Conservation (phyloP, 768 basidiomycete genomes). For the Cubamyces sp. region DNA sequence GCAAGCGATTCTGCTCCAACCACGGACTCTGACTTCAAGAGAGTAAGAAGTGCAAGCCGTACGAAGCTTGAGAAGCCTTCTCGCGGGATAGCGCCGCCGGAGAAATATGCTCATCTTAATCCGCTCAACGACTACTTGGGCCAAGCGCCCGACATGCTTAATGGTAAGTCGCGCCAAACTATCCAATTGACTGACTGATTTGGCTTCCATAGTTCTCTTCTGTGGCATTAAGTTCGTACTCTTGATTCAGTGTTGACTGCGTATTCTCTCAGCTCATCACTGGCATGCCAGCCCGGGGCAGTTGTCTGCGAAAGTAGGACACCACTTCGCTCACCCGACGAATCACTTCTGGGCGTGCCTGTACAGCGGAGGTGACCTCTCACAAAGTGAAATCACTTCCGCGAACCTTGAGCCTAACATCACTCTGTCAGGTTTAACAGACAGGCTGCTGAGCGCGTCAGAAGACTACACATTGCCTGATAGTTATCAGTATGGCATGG, state of each 20-base stretch:
- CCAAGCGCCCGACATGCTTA: constrained; percentile 44
- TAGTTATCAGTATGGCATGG: constrained; percentile 65
- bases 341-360: constrained; percentile 87
- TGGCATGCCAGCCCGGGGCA: constrained; percentile 57
- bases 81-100: constrained; percentile 54
- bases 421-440: constrained; percentile 56
- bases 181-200: not conserved
- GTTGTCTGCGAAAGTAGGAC: constrained; percentile 68
- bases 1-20: not conserved
- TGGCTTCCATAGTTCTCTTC: constrained; percentile 60
- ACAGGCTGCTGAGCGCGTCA: constrained; percentile 50
- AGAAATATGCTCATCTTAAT: constrained; percentile 54
- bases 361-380: constrained; percentile 56
- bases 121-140: constrained; percentile 56
- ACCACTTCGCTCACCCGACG: constrained; percentile 78
- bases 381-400: not conserved
- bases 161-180: constrained; percentile 45
- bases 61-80: constrained; percentile 37
- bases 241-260: not conserved
- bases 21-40: not conserved
- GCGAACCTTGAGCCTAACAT: not conserved
- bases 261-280: not conserved
- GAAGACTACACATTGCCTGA: constrained; percentile 67
- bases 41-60: not conserved
- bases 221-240: constrained; percentile 79